phyloP scores from a whole-genome alignment of 352 stramenopile genomes.

The Globisporangium nunn region DNA sequence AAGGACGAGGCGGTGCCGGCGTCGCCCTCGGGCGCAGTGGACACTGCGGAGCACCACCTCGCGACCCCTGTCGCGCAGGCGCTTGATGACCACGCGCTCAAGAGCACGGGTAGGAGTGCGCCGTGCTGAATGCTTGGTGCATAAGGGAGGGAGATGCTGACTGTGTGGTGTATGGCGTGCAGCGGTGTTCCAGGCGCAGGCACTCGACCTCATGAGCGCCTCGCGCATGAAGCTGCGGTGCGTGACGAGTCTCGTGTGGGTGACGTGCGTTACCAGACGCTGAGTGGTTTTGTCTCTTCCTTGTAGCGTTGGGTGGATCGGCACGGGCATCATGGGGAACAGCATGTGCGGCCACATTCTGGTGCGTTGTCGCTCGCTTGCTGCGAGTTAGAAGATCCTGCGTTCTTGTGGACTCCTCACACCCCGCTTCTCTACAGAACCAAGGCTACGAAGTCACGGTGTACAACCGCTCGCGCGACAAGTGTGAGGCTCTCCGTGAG shows the following conservation, averaged over 20 bases:
- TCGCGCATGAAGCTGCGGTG: slow-evolving; percentile 60
- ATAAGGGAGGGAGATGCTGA: neutral
- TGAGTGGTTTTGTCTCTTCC: slow-evolving; percentile 2
- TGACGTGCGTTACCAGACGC: neutral
- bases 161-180: neutral
- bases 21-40: slow-evolving; percentile 7
- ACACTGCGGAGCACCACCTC: slow-evolving; percentile 22
- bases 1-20: slow-evolving; percentile 38
- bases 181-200: slow-evolving; percentile 54
- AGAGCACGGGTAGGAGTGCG: slow-evolving; percentile 31
- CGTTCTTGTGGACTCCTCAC: neutral
- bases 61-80: slow-evolving; percentile 17
- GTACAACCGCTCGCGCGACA: slow-evolving; percentile 80
- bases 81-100: slow-evolving; percentile 53
- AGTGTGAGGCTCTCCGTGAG: slow-evolving; percentile 68
- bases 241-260: neutral
- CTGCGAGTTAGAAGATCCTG: neutral
- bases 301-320: slow-evolving; percentile 77
- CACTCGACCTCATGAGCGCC: slow-evolving; percentile 46
- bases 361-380: slow-evolving; percentile 21
- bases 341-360: slow-evolving; percentile 87
- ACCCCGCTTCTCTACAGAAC: slow-evolving; percentile 21
- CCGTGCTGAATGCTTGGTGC: too few species aligned
- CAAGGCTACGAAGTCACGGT: slow-evolving; percentile 82
- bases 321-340: slow-evolving; percentile 83